Base-by-base conservation (phyloP, 1,284 basidiomycete genomes). In the Farysia itapuensis region DNA sequence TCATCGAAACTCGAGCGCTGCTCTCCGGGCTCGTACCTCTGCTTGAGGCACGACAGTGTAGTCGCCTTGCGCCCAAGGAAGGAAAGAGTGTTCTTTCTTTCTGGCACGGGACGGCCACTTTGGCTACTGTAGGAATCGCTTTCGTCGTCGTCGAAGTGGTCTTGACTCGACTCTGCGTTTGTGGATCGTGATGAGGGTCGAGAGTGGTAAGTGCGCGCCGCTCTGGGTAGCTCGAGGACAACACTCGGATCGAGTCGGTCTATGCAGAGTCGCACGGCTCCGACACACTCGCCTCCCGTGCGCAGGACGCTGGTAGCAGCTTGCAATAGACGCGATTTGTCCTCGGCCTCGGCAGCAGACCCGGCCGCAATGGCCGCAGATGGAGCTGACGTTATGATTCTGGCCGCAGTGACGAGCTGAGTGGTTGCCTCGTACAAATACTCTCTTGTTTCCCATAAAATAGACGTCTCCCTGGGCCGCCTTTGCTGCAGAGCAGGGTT, bases 301-400 rank as follows among this genome's bases (percentile, higher is more conserved):
- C 90, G 87, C 52, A 94, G 80, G 2, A 92, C 89, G 40, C 83
- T 84, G 1, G 93, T 96, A 4, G 93, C 91, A 11, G 86, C 85
- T 40, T 85, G 83, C 52, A 96, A 81, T 30, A 96, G 78, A 0
- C 81, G 79, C 35, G 84, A 82, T 77, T 90, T 80, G 50, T 82
- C 91, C 71, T 88, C 86, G 35, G 90, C 86, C 71, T 95, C 91
- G 70, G 88, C 85, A 3, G 47, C 47, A 18, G 79, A 80, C 15
- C 81, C 64, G 14, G 39, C 44, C 5, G 34, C 77, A 5, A 81
- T 78, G 24, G 82, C 77, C 7, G 53, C 49, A 20, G 49, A 58
- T 5, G 47, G 51, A 1, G 58, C 52, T 5, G 80, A 78, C 14
- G 89, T 81, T n/a, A 81, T 78, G 6, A 78, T 59, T 40, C 82